These are phyloP conservation scores for Malassezia furfur DNA, from an alignment of 1,284 basidiomycete genomes.

Conservation along the genomic window DNA sequence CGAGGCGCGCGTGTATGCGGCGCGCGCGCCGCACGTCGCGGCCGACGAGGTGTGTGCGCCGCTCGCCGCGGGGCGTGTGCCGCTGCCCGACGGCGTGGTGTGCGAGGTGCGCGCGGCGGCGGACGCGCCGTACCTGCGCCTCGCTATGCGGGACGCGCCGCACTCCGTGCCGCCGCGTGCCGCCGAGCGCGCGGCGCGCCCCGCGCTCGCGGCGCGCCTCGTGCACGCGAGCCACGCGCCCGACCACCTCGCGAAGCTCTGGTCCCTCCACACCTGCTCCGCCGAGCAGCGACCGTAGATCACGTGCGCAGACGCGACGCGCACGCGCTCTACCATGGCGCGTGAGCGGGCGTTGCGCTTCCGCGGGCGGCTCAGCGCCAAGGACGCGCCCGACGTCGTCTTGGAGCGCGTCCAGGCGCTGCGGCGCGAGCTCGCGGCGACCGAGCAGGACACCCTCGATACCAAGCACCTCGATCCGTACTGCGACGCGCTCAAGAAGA, in stretches of 20 bases:
- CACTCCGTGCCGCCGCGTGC: neutral
- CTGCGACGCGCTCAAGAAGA: slow-evolving; percentile 69
- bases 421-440: slow-evolving; percentile 60
- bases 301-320: slow-evolving; percentile 2
- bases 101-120: neutral
- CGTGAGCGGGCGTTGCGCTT: slow-evolving; percentile 16
- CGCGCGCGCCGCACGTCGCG: neutral
- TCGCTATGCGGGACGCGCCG: neutral
- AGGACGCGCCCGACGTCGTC: slow-evolving; percentile 30
- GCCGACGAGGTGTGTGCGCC: neutral
- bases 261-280: neutral
- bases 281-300: neutral
- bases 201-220: neutral
- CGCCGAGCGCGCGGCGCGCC: neutral
- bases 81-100: slow-evolving; percentile 2
- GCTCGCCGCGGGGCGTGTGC: neutral
- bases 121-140: neutral
- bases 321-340: neutral
- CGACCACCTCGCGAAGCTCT: neutral
- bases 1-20: neutral
- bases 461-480: slow-evolving; percentile 60
- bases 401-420: slow-evolving; percentile 29
- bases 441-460: slow-evolving; percentile 82
- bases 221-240: neutral
- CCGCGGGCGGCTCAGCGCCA: slow-evolving; percentile 28